Conservation (phyloP, 2,329 filamentous ascomycete genomes). For the Huntiella moniliformis region DNA sequence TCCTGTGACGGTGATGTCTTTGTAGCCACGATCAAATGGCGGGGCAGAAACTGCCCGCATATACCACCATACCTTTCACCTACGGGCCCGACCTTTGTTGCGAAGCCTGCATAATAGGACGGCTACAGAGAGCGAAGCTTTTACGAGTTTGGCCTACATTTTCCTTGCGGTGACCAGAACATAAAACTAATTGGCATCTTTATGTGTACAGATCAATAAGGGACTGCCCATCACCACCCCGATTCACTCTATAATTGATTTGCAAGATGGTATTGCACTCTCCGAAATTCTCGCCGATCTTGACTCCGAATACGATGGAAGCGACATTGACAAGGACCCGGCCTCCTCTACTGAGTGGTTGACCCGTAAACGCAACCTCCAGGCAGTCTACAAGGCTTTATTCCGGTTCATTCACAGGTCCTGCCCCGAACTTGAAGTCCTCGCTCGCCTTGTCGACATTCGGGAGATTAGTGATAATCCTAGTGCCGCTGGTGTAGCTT, state of each 20-base stretch:
- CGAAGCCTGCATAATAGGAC: background rate
- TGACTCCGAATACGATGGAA: conserved; percentile 35
- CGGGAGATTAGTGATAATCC: conserved; percentile 39
- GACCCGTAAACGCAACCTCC: conserved; percentile 32
- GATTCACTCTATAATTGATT: conserved; percentile 30
- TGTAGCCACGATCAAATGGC: background rate
- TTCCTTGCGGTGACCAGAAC: background rate
- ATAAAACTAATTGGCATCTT: background rate
- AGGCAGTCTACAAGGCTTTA: conserved; percentile 34
- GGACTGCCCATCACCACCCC: conserved; percentile 27
- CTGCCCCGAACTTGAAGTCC: conserved; percentile 30
- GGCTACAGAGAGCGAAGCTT: background rate
- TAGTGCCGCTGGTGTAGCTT: conserved; percentile 33
- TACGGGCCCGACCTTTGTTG: no score
- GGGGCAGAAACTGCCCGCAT: background rate
- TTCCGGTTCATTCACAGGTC: conserved; percentile 36
- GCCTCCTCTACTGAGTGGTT: conserved; percentile 24
- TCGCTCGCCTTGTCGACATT: conserved; percentile 35
- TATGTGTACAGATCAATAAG: conserved; percentile 17
- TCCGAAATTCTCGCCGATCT: conserved; percentile 38
- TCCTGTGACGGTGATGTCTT: conserved; percentile 4
- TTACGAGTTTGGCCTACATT: background rate
- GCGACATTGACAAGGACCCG: conserved; percentile 30
- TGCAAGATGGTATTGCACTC: conserved; percentile 34
- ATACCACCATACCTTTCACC: no score